These are phyloP conservation scores for Podila horticola DNA, from an alignment of 192 early-diverging fungal genomes.

Conservation along the genomic window DNA sequence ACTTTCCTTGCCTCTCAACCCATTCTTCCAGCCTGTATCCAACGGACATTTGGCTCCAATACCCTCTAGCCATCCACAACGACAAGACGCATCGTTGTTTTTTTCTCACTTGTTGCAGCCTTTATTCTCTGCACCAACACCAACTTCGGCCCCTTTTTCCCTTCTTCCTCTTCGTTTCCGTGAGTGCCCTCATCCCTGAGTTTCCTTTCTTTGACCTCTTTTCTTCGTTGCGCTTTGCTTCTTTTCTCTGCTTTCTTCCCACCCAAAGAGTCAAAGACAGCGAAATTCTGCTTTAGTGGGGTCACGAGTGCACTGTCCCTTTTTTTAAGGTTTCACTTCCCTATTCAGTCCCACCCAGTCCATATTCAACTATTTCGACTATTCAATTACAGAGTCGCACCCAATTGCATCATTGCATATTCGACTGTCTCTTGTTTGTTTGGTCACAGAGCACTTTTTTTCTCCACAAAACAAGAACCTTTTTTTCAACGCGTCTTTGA, in stretches of 20 bases:
- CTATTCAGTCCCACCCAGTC: background rate
- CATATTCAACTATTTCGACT: background rate
- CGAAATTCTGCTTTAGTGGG: background rate
- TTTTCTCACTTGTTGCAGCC: conserved; percentile 2
- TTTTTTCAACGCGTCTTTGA: too few relatives aligned
- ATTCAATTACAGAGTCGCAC: background rate
- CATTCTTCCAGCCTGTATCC: background rate
- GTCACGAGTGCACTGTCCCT: conserved; percentile 1
- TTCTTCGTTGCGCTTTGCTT: background rate
- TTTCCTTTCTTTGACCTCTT: background rate
- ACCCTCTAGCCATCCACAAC: background rate
- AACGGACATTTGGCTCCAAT: conserved; percentile 1
- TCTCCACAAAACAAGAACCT: too few relatives aligned
- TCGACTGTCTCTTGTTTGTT: background rate
- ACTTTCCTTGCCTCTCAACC: background rate
- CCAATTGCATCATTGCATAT: conserved; percentile 1
- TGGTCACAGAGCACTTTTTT: background rate
- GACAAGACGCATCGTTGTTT: background rate
- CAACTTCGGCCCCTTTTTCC: too few relatives aligned
- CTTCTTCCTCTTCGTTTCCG: too few relatives aligned
- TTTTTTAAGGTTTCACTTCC: background rate
- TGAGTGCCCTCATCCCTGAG: too few relatives aligned
- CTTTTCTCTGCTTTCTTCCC: background rate
- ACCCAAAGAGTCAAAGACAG: background rate
- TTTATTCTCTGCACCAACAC: background rate